Evolutionary conservation across 805 yeast species (phyloP).

Genomic region (Lipomyces yamadae): DNA sequence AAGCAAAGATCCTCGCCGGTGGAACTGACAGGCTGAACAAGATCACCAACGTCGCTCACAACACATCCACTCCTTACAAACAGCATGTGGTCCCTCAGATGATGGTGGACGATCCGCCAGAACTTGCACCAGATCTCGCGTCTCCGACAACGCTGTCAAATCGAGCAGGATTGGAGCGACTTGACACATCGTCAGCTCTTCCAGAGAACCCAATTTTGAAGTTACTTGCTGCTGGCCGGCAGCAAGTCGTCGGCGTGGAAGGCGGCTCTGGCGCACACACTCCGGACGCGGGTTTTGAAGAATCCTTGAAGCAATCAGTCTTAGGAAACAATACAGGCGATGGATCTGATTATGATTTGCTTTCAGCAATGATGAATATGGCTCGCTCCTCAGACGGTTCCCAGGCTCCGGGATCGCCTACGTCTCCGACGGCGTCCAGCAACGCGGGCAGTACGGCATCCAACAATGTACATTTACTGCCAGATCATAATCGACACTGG

Average conservation of each 20-base stretch:
- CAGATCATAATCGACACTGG: constrained; percentile 24
- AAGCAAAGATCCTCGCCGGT: constrained; percentile 37
- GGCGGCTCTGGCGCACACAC: constrained; percentile 7
- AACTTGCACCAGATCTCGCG: constrained; percentile 11
- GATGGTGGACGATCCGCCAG: constrained; percentile 14
- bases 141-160: not conserved
- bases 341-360: constrained; percentile 15
- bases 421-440: not conserved
- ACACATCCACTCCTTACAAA: constrained; percentile 3
- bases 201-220: constrained; percentile 31
- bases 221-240: constrained; percentile 20
- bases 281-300: constrained; percentile 20
- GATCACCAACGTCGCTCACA: constrained; percentile 27
- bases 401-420: not conserved
- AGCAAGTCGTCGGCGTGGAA: constrained; percentile 15
- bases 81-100: not conserved
- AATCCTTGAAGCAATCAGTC: constrained; percentile 17
- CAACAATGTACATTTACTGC: not conserved
- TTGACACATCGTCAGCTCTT: not conserved
- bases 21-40: constrained; percentile 36
- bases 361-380: constrained; percentile 23
- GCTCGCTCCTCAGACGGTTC: constrained; percentile 11
- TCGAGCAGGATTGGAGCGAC: constrained; percentile 5
- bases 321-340: constrained; percentile 6
- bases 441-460: not conserved